These are phyloP conservation scores for Lophiostoma macrostomum DNA, from an alignment of 495 filamentous ascomycete genomes.

Conservation along the genomic window DNA sequence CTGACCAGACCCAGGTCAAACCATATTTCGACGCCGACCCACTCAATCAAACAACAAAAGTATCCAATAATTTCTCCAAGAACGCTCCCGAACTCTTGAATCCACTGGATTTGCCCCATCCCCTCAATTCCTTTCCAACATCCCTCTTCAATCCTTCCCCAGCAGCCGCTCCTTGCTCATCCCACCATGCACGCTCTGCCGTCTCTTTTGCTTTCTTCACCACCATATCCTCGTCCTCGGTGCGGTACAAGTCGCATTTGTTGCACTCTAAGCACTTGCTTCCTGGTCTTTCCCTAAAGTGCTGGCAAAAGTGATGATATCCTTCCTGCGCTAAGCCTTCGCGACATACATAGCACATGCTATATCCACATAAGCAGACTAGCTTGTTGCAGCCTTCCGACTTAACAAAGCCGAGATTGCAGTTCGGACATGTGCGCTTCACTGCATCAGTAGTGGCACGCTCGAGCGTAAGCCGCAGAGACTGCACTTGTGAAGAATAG, in stretches of 20 bases:
- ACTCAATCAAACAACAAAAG: slow-evolving; percentile 27
- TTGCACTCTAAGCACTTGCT: slow-evolving; percentile 72
- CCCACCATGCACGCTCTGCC: slow-evolving; percentile 79
- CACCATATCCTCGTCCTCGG: slow-evolving; percentile 78
- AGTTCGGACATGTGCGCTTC: slow-evolving; percentile 91
- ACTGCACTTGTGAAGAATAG: slow-evolving; percentile 59
- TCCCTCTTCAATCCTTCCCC: slow-evolving; percentile 17
- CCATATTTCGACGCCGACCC: too few relatives aligned
- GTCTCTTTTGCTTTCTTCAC: slow-evolving; percentile 70
- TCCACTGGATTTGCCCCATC: slow-evolving; percentile 15
- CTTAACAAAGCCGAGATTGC: slow-evolving; percentile 88
- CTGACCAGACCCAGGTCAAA: too few relatives aligned
- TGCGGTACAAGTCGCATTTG: slow-evolving; percentile 85
- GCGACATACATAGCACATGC: slow-evolving; percentile 93
- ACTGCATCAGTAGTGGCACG: slow-evolving; percentile 87
- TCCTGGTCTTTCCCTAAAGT: slow-evolving; percentile 78
- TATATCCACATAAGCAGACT: slow-evolving; percentile 94
- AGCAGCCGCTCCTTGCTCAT: slow-evolving; percentile 55
- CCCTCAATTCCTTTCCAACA: slow-evolving; percentile 1
- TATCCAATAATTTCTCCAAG: slow-evolving; percentile 34
- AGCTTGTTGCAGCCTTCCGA: slow-evolving; percentile 92
- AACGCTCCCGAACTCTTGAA: slow-evolving; percentile 20
- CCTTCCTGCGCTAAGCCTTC: slow-evolving; percentile 58
- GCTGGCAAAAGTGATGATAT: slow-evolving; percentile 91
- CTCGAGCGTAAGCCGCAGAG: slow-evolving; percentile 83